Base-by-base conservation (phyloP, 768 basidiomycete genomes). In the Pisolithus marmoratus region DNA sequence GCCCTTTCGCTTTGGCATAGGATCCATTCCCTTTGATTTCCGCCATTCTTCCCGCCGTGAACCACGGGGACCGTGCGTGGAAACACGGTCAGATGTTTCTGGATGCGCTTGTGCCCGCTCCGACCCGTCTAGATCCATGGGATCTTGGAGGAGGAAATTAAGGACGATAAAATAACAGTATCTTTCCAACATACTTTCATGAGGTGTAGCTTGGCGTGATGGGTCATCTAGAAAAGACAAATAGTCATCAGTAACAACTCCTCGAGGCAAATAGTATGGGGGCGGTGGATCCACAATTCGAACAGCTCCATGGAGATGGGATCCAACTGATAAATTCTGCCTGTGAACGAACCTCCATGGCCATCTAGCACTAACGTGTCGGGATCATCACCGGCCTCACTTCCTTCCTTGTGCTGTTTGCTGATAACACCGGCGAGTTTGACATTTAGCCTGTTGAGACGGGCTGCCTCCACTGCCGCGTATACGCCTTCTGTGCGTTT, bases 11-110 rank as follows among this genome's bases (percentile, higher is more conserved):
- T 73, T 74, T 8, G 79, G 74, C 57, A 78, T 65, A 23, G 82
- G 69, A 8, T 72, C 62, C 67, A 89, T 61, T 27, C 92, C 92
- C 64, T 92, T 94, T 22, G 90, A 85, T 51, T 70, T 71, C 63
- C 90, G 74, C 92, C 92, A 94, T 57, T 82, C 75, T 64, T 92
- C 91, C 56, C 88, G 76, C 54, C 92, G 74, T 45, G 88, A 87
- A 46, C 76, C 73, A 29, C 90, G 81, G 3, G 84, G 79, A 12
- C 91, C 92, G 60, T 93, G 89, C 3, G 92, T 94, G 8, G 91
- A 93, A 55, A 93, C 75, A 20, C 63, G 65, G 46, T 64, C 64
- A 4, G 70, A 48, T 52, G 59, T 58, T 43, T 67, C 67, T 23
- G 66, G 50, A n/a, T 61, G 53, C 23, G 61, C 40, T 24, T 62